Evolutionary conservation across 495 filamentous ascomycete species (phyloP), one percentile per base, ranked within the genome.

Genomic region (Penicillium maclennaniae): DNA sequence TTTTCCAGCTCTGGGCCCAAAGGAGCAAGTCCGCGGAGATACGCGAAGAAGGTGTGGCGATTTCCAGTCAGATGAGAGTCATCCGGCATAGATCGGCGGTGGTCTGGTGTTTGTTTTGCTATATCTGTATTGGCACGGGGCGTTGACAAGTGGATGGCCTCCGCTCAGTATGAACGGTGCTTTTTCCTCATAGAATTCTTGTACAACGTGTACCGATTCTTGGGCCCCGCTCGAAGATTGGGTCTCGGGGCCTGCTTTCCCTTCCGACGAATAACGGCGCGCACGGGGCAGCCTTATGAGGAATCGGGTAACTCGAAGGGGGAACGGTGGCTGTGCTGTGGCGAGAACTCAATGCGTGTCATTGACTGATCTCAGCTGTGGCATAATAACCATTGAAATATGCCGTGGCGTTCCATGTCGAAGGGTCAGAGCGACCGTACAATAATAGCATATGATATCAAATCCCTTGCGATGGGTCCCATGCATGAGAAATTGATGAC

Each of bases 21-120:
- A 56, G 4, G 17, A 61, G 25, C 12, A 0, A 15, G 23, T 53
- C 16, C 43, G 31, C 31, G 31, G 16, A 38, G 39, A 6, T 25
- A 45, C 28, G 20, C 17, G 47, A 40, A 54, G 43, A 50, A 56
- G 47, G 53, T 54, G 60, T 63, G 60, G 56, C 60, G 21, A 63
- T 57, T 37, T 53, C 20, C 51, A 54, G 47, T 59, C 51, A 54
- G 45, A 58, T 51, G 51, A 40, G 4, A 20, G 12, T 23, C n/a
- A n/a, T 40, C 10, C 6, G 19, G 38, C 38, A 20, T 19, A 19
- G 38, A 40, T 40, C 38, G 6, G n/a, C 31, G 31, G 23, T 23
- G 23, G 23, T 23, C 23, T 34, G n/a, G n/a, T 14, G 10, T 34
- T 4, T 34, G 4, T 34, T 14, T 14, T 34, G 14, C 1, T 23